Conservation (phyloP, 257 asterid species). For the Lantana camara region DNA sequence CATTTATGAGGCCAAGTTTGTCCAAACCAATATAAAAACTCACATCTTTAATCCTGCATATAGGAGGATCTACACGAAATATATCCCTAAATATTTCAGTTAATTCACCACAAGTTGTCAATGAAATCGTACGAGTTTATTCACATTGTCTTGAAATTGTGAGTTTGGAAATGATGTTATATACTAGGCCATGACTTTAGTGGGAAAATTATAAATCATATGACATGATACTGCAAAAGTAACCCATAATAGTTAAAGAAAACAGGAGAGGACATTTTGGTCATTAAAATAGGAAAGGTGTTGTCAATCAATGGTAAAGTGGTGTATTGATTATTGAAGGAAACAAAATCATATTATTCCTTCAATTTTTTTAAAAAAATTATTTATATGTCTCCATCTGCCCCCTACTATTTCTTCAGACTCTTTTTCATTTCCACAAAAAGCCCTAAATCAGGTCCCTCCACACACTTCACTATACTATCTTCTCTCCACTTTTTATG, state of each 20-base stretch:
- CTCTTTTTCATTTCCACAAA: slow-evolving; percentile 47
- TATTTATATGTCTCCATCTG: slow-evolving; percentile 17
- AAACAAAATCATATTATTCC: slow-evolving; percentile 66
- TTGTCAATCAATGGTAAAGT: slow-evolving; percentile 68
- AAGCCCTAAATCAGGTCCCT: slow-evolving; percentile 57
- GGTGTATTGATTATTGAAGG: slow-evolving; percentile 34
- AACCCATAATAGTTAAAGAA: slow-evolving; percentile 2
- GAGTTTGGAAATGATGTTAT: no score
- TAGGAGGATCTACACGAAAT: no score
- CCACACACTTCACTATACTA: slow-evolving; percentile 1
- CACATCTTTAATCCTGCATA: no score
- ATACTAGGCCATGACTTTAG: no score
- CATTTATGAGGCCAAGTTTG: no score
- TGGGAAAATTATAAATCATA: no score
- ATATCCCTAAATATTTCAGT: no score
- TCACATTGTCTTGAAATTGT: no score
- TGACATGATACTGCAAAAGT: not conserved
- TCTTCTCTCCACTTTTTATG: not conserved
- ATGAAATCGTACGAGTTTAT: not conserved
- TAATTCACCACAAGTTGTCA: not conserved
- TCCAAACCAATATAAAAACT: no score
- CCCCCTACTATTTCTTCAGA: not conserved
- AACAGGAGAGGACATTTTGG: slow-evolving; percentile 42
- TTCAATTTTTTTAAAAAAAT: slow-evolving; percentile 26
- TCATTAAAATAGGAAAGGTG: slow-evolving; percentile 38